Evolutionary conservation across 78 protist species (phyloP).

Genomic region (Emiliania huxleyi): DNA sequence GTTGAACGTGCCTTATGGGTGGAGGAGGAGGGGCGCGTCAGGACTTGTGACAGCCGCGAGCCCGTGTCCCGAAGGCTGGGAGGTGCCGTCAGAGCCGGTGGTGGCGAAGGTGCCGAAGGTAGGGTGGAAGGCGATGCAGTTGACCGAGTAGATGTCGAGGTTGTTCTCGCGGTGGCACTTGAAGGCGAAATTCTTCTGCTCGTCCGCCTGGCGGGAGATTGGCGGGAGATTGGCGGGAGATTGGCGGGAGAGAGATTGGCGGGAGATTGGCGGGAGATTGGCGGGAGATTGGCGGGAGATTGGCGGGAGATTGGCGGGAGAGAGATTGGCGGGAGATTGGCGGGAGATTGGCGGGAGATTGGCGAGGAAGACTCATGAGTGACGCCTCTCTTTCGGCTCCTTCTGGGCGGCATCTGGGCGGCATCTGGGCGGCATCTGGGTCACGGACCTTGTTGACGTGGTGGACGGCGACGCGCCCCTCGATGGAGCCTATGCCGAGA

Average conservation of each 20-base stretch:
- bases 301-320: too few relatives aligned
- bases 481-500: too few relatives aligned
- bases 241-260: too few relatives aligned
- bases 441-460: conserved; percentile 63
- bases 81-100: conserved; percentile 84
- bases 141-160: conserved; percentile 69
- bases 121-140: conserved; percentile 75
- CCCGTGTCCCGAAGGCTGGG: conserved; percentile 45
- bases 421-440: too few relatives aligned
- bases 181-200: conserved; percentile 72
- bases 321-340: too few relatives aligned
- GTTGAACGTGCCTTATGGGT: conserved; percentile 25
- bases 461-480: conserved; percentile 87
- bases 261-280: too few relatives aligned
- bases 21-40: not conserved
- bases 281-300: too few relatives aligned
- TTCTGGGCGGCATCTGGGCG: too few relatives aligned
- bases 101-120: conserved; percentile 86
- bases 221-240: too few relatives aligned
- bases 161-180: conserved; percentile 86
- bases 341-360: too few relatives aligned
- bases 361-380: too few relatives aligned
- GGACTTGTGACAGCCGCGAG: not conserved
- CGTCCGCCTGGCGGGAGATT: not conserved
- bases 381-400: too few relatives aligned